Evolutionary conservation across 805 yeast species (phyloP).

Genomic region (Kodamaea restingae): DNA sequence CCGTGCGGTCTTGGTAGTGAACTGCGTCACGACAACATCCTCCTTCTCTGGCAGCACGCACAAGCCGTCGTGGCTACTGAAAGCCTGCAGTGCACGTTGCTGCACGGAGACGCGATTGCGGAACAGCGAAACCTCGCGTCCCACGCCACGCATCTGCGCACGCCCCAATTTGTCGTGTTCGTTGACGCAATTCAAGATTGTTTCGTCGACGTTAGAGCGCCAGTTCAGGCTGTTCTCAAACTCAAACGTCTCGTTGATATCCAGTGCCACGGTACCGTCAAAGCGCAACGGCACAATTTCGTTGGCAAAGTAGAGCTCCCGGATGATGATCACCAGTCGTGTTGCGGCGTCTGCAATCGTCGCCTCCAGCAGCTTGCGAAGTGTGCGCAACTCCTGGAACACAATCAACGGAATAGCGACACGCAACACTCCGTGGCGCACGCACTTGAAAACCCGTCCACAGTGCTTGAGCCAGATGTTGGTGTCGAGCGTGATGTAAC

Average conservation of each 20-base stretch:
- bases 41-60: slow-evolving; percentile 4
- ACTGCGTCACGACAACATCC: slow-evolving; percentile 12
- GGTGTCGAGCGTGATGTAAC: slow-evolving; percentile 66
- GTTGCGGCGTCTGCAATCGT: slow-evolving; percentile 78
- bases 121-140: slow-evolving; percentile 22
- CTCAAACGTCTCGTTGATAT: slow-evolving; percentile 67
- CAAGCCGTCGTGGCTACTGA: slow-evolving; percentile 12
- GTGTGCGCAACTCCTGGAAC: slow-evolving; percentile 70
- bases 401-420: slow-evolving; percentile 69
- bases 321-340: slow-evolving; percentile 67
- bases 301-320: slow-evolving; percentile 58
- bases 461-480: slow-evolving; percentile 80
- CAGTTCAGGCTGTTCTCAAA: slow-evolving; percentile 70
- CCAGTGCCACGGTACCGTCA: slow-evolving; percentile 65
- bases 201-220: slow-evolving; percentile 70
- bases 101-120: slow-evolving; percentile 19
- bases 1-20: slow-evolving; percentile 36
- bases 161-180: slow-evolving; percentile 40
- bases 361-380: slow-evolving; percentile 67
- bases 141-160: slow-evolving; percentile 39
- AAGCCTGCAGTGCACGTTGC: slow-evolving; percentile 15
- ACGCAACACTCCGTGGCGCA: slow-evolving; percentile 54
- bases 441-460: slow-evolving; percentile 68
- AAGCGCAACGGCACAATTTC: slow-evolving; percentile 59
- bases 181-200: slow-evolving; percentile 50